A percentile compares a stretch with the other conserved stretches of the same genome.
Evolutionary conservation across 2,329 filamentous ascomycete species (phyloP).

Genomic region (Penicillium sp.): DNA sequence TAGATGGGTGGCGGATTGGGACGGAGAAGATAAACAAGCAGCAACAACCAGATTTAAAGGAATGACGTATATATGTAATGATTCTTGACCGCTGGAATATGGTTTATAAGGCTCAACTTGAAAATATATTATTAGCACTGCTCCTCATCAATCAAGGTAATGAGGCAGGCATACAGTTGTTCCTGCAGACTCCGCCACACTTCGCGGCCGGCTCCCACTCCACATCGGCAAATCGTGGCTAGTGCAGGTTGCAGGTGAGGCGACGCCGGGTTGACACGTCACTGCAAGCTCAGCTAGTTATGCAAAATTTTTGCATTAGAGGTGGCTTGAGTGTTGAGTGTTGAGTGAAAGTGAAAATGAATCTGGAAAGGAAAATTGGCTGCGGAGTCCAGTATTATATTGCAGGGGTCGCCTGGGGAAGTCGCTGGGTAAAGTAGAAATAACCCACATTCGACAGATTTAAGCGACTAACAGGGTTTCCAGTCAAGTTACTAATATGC

Average conservation of each 20-base stretch:
- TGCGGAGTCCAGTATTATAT: constrained; percentile 7
- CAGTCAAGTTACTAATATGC: constrained; percentile 8
- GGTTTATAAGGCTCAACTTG: neutral
- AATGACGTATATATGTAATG: constrained; percentile 6
- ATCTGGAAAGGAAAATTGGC: constrained; percentile 3
- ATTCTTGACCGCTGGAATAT: neutral
- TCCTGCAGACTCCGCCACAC: constrained; percentile 35
- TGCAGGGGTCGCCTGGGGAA: neutral
- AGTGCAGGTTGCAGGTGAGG: constrained; percentile 14
- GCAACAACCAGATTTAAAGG: neutral
- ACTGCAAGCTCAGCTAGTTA: constrained; percentile 12
- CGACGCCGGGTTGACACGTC: constrained; percentile 15
- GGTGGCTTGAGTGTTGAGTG: neutral
- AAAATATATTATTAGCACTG: neutral
- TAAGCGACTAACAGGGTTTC: constrained; percentile 11
- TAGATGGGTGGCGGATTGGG: neutral
- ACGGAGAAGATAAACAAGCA: neutral
- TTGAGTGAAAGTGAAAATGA: neutral
- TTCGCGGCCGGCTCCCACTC: constrained; percentile 21
- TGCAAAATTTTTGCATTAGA: neutral
- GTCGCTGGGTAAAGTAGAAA: neutral
- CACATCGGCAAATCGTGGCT: constrained; percentile 14
- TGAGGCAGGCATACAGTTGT: constrained; percentile 9
- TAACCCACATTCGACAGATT: constrained; percentile 5
- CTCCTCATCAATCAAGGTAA: neutral